Base-by-base conservation (phyloP, 805 yeast genomes). In the Candida cerambycidarum region DNA sequence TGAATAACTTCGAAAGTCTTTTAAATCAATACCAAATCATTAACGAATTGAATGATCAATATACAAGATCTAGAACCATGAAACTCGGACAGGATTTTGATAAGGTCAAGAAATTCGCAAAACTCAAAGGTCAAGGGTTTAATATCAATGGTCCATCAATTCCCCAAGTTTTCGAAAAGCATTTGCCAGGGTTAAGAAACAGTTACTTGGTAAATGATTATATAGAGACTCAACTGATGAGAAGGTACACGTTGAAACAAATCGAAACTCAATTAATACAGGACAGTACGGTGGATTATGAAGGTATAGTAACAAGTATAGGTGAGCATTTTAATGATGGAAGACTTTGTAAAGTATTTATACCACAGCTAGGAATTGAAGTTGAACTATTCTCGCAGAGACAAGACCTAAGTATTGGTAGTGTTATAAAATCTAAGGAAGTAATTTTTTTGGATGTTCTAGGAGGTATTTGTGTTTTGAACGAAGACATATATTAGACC, bases 291-390 rank as follows among this genome's bases (percentile, higher is more conserved):
- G 9, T 47, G 8, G 48, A 44, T 5, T 56, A 55, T 45, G 58
- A 72, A 42, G 78, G 84, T 53, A 55, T 71, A 3, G 51, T 80
- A n/a, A 62, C 72, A 1, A 45, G 50, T 14, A 47, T 46, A 2
- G 67, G 69, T 10, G 56, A 62, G 8, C 56, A 51, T 12, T 32
- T 47, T 47, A 9, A 61, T 57, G 1, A 42, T n/a, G 38, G 44
- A 4, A 56, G 50, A 2, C 34, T 73, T 1, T 66, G 66, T n/a
- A 59, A 58, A 30, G 83, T 70, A 0, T 77, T 64, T 52, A 79
- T 84, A 47, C 49, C 57, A 39, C 79, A 77, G 23, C 55, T 75
- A 24, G 75, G 68, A 16, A 51, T 74, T 10, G 76, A 70, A 41
- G 76, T 78, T 15, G 76, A 74, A n/a, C 55, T 78, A 10, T 30